These are phyloP conservation scores for Penicillium frequentans DNA, from an alignment of 2,329 filamentous ascomycete genomes.

Conservation along the genomic window DNA sequence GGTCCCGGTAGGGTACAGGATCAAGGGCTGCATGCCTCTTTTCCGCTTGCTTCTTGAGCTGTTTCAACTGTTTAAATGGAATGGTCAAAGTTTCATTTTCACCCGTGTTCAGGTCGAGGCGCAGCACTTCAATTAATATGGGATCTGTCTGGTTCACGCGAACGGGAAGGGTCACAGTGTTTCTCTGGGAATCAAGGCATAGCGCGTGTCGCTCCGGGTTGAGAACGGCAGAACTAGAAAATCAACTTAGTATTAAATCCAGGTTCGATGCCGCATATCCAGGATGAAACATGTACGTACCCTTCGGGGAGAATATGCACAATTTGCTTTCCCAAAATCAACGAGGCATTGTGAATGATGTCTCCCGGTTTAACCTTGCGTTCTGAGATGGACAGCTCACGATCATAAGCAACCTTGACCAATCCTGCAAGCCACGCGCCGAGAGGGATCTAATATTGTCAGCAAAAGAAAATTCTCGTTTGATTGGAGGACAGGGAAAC, in stretches of 20 bases:
- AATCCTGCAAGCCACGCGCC: slow-evolving; percentile 71
- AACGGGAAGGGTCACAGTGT: slow-evolving; percentile 70
- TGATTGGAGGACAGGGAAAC: slow-evolving; percentile 20
- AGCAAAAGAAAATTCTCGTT: neutral
- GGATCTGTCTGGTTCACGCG: slow-evolving; percentile 93
- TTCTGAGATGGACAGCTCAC: slow-evolving; percentile 91
- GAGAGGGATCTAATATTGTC: slow-evolving; percentile 63
- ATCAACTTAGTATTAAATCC: slow-evolving; percentile 28
- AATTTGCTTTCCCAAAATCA: slow-evolving; percentile 95
- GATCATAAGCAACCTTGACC: slow-evolving; percentile 82
- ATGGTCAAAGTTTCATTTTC: slow-evolving; percentile 78
- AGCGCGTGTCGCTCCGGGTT: slow-evolving; percentile 81
- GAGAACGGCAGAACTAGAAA: slow-evolving; percentile 70
- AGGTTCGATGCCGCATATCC: neutral
- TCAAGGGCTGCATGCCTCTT: slow-evolving; percentile 55
- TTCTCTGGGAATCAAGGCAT: slow-evolving; percentile 69
- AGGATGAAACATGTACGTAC: slow-evolving; percentile 39
- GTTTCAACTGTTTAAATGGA: slow-evolving; percentile 70
- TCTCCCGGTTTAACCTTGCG: slow-evolving; percentile 82
- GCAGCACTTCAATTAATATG: slow-evolving; percentile 82
- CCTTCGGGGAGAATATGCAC: slow-evolving; percentile 97
- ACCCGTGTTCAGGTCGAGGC: slow-evolving; percentile 79
- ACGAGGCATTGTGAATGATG: slow-evolving; percentile 86
- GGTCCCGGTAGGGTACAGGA: slow-evolving; percentile 60
- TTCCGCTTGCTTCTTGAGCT: slow-evolving; percentile 68